These are phyloP conservation scores for Penicillium canescens DNA, from an alignment of 495 filamentous ascomycete species.

Conservation along the genomic window DNA sequence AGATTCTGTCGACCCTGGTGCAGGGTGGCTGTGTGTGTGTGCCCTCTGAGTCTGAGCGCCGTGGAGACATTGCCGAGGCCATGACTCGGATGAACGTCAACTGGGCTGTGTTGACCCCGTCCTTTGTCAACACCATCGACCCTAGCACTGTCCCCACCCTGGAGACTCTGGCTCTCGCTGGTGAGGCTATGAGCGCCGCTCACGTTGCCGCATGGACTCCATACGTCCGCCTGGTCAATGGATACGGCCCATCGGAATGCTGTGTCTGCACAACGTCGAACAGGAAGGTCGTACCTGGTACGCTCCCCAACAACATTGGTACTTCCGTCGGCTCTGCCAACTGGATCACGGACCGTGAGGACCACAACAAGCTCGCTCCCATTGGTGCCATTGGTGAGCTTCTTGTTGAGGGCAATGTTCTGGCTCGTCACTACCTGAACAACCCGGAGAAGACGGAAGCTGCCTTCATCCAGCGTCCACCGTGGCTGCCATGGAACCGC, in stretches of 20 bases:
- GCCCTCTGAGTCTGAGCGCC: slow-evolving; percentile 37
- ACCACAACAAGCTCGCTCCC: slow-evolving; percentile 35
- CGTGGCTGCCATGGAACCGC: slow-evolving; percentile 30
- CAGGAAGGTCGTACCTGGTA: not conserved
- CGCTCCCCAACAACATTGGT: slow-evolving; percentile 10
- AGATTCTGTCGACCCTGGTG: slow-evolving; percentile 42
- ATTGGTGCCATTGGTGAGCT: slow-evolving; percentile 47
- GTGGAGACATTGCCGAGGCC: slow-evolving; percentile 32
- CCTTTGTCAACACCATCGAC: slow-evolving; percentile 35
- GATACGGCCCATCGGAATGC: slow-evolving; percentile 58
- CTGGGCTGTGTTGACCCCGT: slow-evolving; percentile 41
- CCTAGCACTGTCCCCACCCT: slow-evolving; percentile 36
- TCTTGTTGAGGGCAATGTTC: slow-evolving; percentile 40
- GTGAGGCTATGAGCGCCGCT: slow-evolving; percentile 43
- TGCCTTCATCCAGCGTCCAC: slow-evolving; percentile 36
- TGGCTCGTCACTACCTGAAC: slow-evolving; percentile 42
- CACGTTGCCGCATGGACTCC: slow-evolving; percentile 46
- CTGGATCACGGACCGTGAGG: slow-evolving; percentile 39
- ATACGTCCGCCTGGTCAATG: slow-evolving; percentile 46
- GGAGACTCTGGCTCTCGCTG: slow-evolving; percentile 34
- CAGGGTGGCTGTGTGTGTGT: slow-evolving; percentile 46
- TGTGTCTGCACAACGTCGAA: slow-evolving; percentile 9
- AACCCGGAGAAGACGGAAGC: slow-evolving; percentile 33
- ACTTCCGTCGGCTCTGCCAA: slow-evolving; percentile 13
- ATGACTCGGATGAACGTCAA: slow-evolving; percentile 38